Percentiles rank a stretch among this genome's conserved stretches.
phyloP scores from a whole-genome alignment of 768 basidiomycete species.

The Udeniomyces megalosporus region DNA sequence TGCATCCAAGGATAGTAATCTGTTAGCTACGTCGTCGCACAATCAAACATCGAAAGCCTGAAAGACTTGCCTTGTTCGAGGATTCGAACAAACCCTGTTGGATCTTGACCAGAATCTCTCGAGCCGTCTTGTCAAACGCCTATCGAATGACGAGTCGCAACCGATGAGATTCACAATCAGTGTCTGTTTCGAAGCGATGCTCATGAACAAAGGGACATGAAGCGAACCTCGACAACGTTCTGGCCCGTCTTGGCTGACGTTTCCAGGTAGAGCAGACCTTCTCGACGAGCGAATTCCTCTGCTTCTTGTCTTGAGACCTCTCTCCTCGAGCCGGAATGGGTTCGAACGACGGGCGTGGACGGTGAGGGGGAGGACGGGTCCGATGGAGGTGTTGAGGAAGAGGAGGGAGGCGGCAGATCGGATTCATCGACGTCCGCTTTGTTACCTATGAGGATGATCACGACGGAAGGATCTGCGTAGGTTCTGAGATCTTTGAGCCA shows the following conservation, averaged over 20 bases:
- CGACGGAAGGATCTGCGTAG: conserved; percentile 90
- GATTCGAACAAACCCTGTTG: too few species aligned
- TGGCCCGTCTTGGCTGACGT: conserved; percentile 80
- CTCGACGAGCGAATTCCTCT: conserved; percentile 79
- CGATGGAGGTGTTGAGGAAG: neutral
- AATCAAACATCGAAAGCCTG: too few species aligned
- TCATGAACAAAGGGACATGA: neutral
- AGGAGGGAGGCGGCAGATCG: neutral
- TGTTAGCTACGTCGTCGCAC: too few species aligned
- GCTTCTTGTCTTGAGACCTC: conserved; percentile 47
- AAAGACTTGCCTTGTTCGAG: too few species aligned
- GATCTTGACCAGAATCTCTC: too few species aligned
- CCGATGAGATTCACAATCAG: neutral
- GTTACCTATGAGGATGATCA: conserved; percentile 91
- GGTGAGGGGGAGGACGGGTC: neutral
- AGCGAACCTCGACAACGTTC: conserved; percentile 60
- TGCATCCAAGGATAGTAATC: too few species aligned
- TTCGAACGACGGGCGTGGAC: neutral
- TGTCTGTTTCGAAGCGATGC: neutral
- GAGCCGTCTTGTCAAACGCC: neutral
- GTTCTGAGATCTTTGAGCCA: conserved; percentile 96
- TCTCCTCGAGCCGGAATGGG: neutral
- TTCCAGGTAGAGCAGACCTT: conserved; percentile 84
- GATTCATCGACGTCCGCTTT: conserved; percentile 53
- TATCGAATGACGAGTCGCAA: neutral